These are phyloP conservation scores for Arachis stenosperma DNA, from an alignment of 306 rosid species.

Conservation along the genomic window DNA sequence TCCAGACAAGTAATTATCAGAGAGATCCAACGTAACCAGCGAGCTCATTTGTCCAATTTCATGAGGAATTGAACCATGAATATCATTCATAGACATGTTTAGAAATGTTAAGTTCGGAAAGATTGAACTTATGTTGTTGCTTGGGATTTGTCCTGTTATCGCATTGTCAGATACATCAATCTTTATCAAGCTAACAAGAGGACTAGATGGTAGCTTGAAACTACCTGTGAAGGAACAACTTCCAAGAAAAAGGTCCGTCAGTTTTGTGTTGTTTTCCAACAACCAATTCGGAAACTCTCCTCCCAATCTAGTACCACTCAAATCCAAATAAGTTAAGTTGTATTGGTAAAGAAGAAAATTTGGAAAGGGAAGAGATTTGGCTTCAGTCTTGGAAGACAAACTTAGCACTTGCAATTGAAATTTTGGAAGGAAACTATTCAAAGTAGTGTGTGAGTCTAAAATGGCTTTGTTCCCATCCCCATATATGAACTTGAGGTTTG, in stretches of 20 bases:
- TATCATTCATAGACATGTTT: constrained; percentile 3
- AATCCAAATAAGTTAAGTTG: constrained; percentile 2
- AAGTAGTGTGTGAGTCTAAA: neutral
- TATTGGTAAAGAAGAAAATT: constrained; percentile 27
- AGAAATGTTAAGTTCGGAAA: neutral
- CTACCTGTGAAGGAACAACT: constrained; percentile 14
- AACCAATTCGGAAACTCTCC: constrained; percentile 31
- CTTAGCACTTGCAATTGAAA: constrained; percentile 23
- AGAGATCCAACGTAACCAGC: constrained; percentile 9
- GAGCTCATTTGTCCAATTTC: neutral
- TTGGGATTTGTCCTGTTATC: neutral
- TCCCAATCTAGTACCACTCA: neutral
- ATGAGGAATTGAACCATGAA: constrained; percentile 8
- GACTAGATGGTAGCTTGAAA: constrained; percentile 13
- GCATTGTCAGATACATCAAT: constrained; percentile 15
- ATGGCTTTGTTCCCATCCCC: constrained; percentile 14
- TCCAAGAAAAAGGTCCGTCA: neutral
- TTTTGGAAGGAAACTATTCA: constrained; percentile 5
- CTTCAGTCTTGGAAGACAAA: neutral
- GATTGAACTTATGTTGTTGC: constrained; percentile 1
- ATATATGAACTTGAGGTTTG: constrained; percentile 11
- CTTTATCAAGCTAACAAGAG: neutral
- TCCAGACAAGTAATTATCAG: constrained; percentile 26
- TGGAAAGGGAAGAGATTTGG: neutral
- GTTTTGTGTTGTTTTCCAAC: constrained; percentile 23